Base-by-base conservation (phyloP, 176 grass and related monocot genomes). In the Pontederia paniculata region DNA sequence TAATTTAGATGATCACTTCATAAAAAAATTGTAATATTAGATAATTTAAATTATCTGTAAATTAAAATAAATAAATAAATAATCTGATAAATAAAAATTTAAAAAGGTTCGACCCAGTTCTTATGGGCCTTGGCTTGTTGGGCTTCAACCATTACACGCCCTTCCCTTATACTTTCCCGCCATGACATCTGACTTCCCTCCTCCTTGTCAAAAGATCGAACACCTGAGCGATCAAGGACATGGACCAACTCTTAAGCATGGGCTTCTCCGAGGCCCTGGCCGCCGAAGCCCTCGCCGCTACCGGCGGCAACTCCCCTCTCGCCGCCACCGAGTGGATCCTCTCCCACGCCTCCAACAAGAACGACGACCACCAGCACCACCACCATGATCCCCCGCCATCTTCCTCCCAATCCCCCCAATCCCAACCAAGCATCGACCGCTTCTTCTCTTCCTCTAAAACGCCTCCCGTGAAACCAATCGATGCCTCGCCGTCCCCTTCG, bases 161-260 rank as follows among this genome's bases (percentile, higher is more conserved):
- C n/a, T n/a, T n/a, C n/a, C n/a, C n/a, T n/a, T n/a, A n/a, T n/a
- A n/a, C n/a, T n/a, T n/a, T n/a, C n/a, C n/a, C n/a, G n/a, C n/a
- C n/a, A n/a, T n/a, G n/a, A n/a, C n/a, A n/a, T n/a, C n/a, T n/a
- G n/a, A n/a, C n/a, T 31, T 5, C 25, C 5, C 25, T 31, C 5
- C 25, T 31, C 25, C 25, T 31, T 31, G 25, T 31, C 25, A 31
- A 31, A 31, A 31, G 2, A 31, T 31, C 25, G 25, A 31, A 5
- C 12, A 44, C 11, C 25, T 10, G 22, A 12, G 50, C 50, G 16
- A 13, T 12, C 31, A 2, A 45, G 16, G 31, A 25, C 14, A 75
- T 81, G 78, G 78, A 81, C 21, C 21, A 81, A 57, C 72, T 75
- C 37, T 59, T 81, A 0, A 71, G 78, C 78, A 81, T 81, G 78